A percentile compares a stretch with the other conserved stretches of the same genome.
Conservation (phyloP, 768 basidiomycete genomes). For the Mycena vitilis region DNA sequence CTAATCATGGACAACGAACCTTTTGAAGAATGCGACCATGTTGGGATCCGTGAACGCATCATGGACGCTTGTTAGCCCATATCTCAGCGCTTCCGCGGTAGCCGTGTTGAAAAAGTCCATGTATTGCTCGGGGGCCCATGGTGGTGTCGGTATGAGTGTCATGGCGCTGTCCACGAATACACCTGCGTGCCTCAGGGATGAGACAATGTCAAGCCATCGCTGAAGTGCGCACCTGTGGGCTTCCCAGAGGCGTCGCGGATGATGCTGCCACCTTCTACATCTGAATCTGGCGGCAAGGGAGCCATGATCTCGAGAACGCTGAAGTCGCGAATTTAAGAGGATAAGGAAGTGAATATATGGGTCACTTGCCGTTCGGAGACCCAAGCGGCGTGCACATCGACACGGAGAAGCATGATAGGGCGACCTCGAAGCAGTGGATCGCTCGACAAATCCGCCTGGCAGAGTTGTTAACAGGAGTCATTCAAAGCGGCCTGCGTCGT, state of each 20-base stretch:
- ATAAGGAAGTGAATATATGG: not conserved
- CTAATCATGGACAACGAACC: slow-evolving; percentile 52
- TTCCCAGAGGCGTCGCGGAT: slow-evolving; percentile 61
- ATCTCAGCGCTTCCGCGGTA: slow-evolving; percentile 74
- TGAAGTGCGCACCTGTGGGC: slow-evolving; percentile 61
- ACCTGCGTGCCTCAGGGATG: slow-evolving; percentile 50
- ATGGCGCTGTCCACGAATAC: slow-evolving; percentile 92
- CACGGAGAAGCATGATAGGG: slow-evolving; percentile 77
- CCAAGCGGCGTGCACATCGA: slow-evolving; percentile 91
- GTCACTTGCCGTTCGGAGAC: slow-evolving; percentile 67
- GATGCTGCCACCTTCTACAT: slow-evolving; percentile 52
- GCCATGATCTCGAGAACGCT: slow-evolving; percentile 72
- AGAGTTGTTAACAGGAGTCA: slow-evolving; percentile 1
- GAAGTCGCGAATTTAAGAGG: not conserved
- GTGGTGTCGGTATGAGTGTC: slow-evolving; percentile 74
- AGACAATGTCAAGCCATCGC: not conserved
- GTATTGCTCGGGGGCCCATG: slow-evolving; percentile 69
- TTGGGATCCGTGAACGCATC: slow-evolving; percentile 73
- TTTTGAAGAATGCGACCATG: slow-evolving; percentile 72
- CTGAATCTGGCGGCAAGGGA: slow-evolving; percentile 68
- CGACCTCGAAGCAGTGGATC: slow-evolving; percentile 76
- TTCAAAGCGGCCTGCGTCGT: slow-evolving; percentile 35
- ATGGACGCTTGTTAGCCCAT: slow-evolving; percentile 89
- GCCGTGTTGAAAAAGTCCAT: slow-evolving; percentile 72
- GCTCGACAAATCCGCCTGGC: slow-evolving; percentile 76